Base-by-base conservation (phyloP, 148 eudicot genomes). In the Cornus suecica region DNA sequence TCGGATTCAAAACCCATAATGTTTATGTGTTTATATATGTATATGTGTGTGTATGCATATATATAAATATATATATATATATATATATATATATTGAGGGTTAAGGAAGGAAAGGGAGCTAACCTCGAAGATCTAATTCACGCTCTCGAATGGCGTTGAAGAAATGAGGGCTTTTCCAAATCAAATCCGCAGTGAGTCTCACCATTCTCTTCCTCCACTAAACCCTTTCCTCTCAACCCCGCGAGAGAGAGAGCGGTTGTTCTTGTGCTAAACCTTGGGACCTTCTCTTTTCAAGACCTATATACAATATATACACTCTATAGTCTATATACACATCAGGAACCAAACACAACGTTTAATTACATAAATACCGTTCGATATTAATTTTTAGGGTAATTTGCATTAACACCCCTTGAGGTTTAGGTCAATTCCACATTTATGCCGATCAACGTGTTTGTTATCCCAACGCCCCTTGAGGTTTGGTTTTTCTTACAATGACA, bases 101-200 rank as follows among this genome's bases (percentile, higher is more conserved):
- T 37, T 37, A 37, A 37, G 42, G 34, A 32, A 32, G 14, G 54
- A 48, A 34, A 29, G 3, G 27, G 7, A 64, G 30, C 56, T 41
- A 32, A 95, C 99, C 99, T 88, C 99, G 91, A 73, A 95, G 99
- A 91, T 95, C 99, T 54, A 95, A 78, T 81, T 95, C 99, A 10
- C 99, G 96, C 68, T 95, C 99, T 75, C 85, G 85, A 77, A 95
- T 71, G 51, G 99, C 97, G 65, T 95, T 95, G 86, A 95, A 95
- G 76, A 95, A 95, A 80, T 95, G 99, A 79, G 99, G 94, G 82
- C 99, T 91, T 79, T 95, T 92, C 99, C 99, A 95, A 4, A 95
- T 90, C 78, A 95, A 87, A 78, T 92, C 97, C 23, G 94, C 99
- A 7, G 90, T 95, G 14, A 95, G 66, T 74, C 97, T 83, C 85